These are phyloP conservation scores for Grifola frondosa DNA, from an alignment of 1,284 basidiomycete genomes.

Conservation along the genomic window DNA sequence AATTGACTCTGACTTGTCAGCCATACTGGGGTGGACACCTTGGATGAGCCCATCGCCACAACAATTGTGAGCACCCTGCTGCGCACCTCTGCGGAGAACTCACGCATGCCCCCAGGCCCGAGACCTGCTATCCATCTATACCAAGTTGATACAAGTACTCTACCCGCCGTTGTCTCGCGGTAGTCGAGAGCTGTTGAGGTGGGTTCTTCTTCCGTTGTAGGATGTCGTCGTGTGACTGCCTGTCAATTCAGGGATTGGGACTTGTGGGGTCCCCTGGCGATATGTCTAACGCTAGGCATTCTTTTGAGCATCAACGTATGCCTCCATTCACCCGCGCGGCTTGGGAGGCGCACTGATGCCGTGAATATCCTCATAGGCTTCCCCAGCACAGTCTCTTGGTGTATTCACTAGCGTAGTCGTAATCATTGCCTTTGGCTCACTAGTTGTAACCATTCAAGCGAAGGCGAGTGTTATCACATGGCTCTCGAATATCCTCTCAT, in stretches of 20 bases:
- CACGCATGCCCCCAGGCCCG: constrained; percentile 55
- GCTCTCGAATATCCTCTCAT: constrained; percentile 8
- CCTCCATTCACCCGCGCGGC: constrained; percentile 9
- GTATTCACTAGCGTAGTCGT: constrained; percentile 93
- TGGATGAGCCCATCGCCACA: constrained; percentile 86
- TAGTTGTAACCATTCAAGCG: constrained; percentile 90
- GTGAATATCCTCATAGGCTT: constrained; percentile 58
- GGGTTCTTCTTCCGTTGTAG: constrained; percentile 17
- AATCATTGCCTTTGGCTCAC: constrained; percentile 85
- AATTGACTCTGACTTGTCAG: constrained; percentile 36
- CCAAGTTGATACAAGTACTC: constrained; percentile 89
- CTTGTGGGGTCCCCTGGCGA: constrained; percentile 89
- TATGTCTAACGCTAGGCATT: constrained; percentile 83
- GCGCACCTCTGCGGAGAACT: neutral
- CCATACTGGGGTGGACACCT: constrained; percentile 79
- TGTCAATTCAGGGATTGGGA: constrained; percentile 80
- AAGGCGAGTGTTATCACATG: constrained; percentile 51
- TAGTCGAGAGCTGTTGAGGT: constrained; percentile 81
- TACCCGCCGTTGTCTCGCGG: constrained; percentile 75
- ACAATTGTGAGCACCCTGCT: constrained; percentile 72
- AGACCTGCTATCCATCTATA: constrained; percentile 86
- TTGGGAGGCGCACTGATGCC: neutral
- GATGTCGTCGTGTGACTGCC: constrained; percentile 3
- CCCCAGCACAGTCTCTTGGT: constrained; percentile 77
- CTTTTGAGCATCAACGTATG: constrained; percentile 87